phyloP scores from a whole-genome alignment of 75 land plant species.

The Larix kaempferi region DNA sequence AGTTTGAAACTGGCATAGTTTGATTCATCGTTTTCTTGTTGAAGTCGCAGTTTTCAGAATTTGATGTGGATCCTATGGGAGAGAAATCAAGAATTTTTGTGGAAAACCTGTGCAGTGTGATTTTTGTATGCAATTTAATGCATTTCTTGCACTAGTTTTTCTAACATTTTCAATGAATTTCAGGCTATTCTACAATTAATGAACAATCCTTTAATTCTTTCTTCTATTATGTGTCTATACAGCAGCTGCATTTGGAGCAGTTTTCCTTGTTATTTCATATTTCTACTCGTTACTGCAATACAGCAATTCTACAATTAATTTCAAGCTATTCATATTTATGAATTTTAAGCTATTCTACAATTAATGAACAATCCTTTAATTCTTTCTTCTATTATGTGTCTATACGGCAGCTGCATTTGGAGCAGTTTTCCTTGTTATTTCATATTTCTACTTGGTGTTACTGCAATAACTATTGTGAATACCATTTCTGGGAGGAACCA shows the following conservation, averaged over 20 bases:
- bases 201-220: neutral
- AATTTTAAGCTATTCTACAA: too few relatives aligned
- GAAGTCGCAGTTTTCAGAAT: neutral
- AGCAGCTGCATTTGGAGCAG: slow-evolving; percentile 96
- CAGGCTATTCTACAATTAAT: neutral
- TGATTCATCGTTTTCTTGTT: neutral
- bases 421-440: slow-evolving; percentile 87
- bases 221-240: neutral
- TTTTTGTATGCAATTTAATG: neutral
- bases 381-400: neutral
- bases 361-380: neutral
- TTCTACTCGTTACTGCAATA: slow-evolving; percentile 79
- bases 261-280: slow-evolving; percentile 89
- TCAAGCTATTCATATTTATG: too few relatives aligned
- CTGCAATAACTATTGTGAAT: slow-evolving; percentile 92
- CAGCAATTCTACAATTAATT: too few relatives aligned
- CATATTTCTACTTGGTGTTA: slow-evolving; percentile 86
- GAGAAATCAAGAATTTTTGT: neutral
- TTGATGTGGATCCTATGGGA: neutral
- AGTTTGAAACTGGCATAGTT: neutral
- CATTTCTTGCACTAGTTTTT: too few relatives aligned
- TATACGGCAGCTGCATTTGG: slow-evolving; percentile 84
- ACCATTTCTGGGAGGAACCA: slow-evolving; percentile 90
- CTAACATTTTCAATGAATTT: neutral
- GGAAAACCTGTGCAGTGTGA: neutral